Conservation (phyloP, 257 asterid species). For the Perilla frutescens region DNA sequence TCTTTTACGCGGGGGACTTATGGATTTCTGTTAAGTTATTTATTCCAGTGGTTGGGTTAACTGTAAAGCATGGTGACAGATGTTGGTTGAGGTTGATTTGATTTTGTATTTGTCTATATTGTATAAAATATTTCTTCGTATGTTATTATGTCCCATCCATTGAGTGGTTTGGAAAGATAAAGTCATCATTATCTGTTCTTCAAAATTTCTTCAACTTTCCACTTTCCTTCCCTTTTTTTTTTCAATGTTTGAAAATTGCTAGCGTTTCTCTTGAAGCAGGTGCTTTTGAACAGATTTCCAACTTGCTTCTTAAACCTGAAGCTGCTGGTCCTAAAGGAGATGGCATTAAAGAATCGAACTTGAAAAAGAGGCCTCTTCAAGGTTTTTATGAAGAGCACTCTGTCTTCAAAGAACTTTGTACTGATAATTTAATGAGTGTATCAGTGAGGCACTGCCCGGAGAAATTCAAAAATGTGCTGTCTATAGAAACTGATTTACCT, state of each 20-base stretch:
- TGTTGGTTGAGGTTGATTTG: conserved; percentile 16
- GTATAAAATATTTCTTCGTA: background rate
- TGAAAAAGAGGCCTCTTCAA: conserved; percentile 52
- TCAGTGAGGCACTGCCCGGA: conserved; percentile 62
- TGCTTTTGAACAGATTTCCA: conserved; percentile 64
- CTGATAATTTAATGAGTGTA: conserved; percentile 58
- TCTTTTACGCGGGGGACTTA: background rate
- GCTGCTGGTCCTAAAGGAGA: conserved; percentile 49
- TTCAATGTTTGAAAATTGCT: conserved; percentile 19
- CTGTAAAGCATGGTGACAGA: conserved; percentile 10
- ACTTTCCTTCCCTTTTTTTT: conserved; percentile 27
- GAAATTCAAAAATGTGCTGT: conserved; percentile 57
- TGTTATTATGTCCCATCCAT: conserved; percentile 7
- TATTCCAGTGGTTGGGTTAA: conserved; percentile 8
- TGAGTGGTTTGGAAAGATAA: conserved; percentile 18
- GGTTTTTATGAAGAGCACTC: conserved; percentile 77
- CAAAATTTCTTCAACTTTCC: conserved; percentile 1
- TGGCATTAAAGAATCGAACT: conserved; percentile 37
- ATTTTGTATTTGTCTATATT: background rate
- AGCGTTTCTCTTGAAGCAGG: conserved; percentile 51
- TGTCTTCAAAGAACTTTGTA: conserved; percentile 62
- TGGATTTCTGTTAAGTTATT: conserved; percentile 21
- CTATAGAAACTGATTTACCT: conserved; percentile 85
- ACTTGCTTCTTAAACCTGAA: conserved; percentile 58
- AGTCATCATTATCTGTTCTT: conserved; percentile 3